Evolutionary conservation across 176 grass and related monocot species (phyloP), one percentile per base, ranked within the genome.

Genomic region (Carex parvula): DNA sequence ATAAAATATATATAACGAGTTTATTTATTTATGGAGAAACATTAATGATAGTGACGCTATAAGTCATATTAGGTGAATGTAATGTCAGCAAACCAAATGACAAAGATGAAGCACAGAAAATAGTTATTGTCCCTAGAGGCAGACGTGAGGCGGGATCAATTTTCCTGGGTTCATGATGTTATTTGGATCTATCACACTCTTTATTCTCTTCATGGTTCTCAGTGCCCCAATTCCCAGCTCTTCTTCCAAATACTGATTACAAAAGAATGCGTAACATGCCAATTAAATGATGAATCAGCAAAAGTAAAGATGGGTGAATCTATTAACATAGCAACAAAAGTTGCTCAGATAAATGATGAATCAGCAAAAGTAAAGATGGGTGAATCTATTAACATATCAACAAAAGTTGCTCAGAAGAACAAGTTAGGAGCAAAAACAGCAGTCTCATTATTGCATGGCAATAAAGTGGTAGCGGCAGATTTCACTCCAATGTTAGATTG

Each of bases 181-280:
- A 64, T 98, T 95, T 83, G 96, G 93, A 91, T 98, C 96, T 58
- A 98, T 70, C 59, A 87, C 91, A 13, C 53, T 87, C 60, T 95
- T 98, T 89, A 99, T 99, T 71, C 91, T 93, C 87, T 95, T 99
- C 96, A 99, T 95, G n/a, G 96, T 95, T 85, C 85, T 87, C 29
- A 93, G 86, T 83, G 96, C 92, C 79, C 94, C 88, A 18, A 93
- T 93, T 24, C 96, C 96, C 89, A 95, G 82, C 85, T 99, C 96
- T 86, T 99, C 72, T 89, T 99, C 96, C 12, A 99, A 87, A 89
- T 99, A 99, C 93, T 95, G 89, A n/a, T 80, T 55, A 67, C 1
- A 35, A 71, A 69, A 4, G 33, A 20, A 10, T 60, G 26, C 5
- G 12, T 15, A 22, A 69, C 21, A 83, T 33, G 32, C 26, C 26